These are phyloP conservation scores for Hyaloscypha hepaticicola DNA, from an alignment of 495 filamentous ascomycete genomes.

Conservation along the genomic window DNA sequence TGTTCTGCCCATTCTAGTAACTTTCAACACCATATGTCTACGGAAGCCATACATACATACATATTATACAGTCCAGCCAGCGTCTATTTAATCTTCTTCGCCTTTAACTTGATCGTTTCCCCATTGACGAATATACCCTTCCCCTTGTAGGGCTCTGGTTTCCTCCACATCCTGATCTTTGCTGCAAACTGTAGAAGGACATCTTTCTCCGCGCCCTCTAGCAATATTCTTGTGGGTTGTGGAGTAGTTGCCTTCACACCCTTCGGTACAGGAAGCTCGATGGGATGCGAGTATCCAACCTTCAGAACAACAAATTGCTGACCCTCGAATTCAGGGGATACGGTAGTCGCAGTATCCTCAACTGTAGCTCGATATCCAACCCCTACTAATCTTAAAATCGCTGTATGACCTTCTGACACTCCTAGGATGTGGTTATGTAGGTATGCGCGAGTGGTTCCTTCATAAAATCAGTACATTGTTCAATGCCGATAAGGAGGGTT, in stretches of 20 bases:
- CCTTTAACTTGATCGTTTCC: conserved; percentile 96
- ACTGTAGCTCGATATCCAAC: conserved; percentile 92
- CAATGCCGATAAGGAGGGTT: not conserved
- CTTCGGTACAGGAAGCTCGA: conserved; percentile 79
- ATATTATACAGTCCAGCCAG: conserved; percentile 27
- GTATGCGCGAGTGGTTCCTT: conserved; percentile 86
- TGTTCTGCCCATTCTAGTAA: not conserved
- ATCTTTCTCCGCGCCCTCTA: conserved; percentile 85
- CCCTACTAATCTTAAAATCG: conserved; percentile 89
- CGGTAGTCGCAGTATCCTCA: conserved; percentile 70
- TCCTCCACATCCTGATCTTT: conserved; percentile 81
- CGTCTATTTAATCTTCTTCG: conserved; percentile 95
- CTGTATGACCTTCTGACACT: conserved; percentile 93
- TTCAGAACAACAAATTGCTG: conserved; percentile 89
- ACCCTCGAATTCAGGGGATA: conserved; percentile 65
- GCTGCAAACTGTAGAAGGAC: conserved; percentile 88
- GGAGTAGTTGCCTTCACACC: conserved; percentile 87
- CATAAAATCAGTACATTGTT: conserved; percentile 24
- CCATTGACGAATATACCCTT: conserved; percentile 98
- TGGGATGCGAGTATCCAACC: conserved; percentile 92
- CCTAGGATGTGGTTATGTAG: conserved; percentile 87
- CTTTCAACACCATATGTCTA: conserved; percentile 18
- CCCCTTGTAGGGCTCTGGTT: conserved; percentile 96
- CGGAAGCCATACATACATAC: conserved; percentile 25
- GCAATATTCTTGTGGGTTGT: conserved; percentile 87